Conservation (phyloP, 2,329 filamentous ascomycete genomes). For the Parascedosporium putredinis region DNA sequence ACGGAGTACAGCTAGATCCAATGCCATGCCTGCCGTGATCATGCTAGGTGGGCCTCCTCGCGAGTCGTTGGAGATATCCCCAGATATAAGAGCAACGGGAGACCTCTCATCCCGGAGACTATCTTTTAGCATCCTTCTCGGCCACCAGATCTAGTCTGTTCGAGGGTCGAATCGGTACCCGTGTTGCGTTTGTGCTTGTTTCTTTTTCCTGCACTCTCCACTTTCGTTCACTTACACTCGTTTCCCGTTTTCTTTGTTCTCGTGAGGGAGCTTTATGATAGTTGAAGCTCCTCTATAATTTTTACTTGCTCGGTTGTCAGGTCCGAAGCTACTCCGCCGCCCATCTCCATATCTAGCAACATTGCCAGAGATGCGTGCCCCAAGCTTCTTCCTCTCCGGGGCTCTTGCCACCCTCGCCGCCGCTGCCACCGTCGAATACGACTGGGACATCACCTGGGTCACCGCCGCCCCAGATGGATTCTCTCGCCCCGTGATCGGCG, state of each 20-base stretch:
- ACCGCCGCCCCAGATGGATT: constrained; percentile 61
- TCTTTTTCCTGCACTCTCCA: too few species aligned
- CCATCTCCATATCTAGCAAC: too few species aligned
- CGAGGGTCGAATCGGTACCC: neutral
- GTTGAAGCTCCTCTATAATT: too few species aligned
- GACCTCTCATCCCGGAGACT: neutral
- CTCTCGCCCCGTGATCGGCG: constrained; percentile 58
- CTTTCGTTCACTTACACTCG: too few species aligned
- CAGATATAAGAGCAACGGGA: neutral
- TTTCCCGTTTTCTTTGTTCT: too few species aligned
- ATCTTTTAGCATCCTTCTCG: neutral
- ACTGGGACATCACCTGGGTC: constrained; percentile 65
- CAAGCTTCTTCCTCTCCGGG: neutral
- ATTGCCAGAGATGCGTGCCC: neutral
- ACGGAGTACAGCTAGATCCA: too few species aligned
- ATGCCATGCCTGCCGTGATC: too few species aligned
- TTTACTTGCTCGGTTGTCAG: too few species aligned
- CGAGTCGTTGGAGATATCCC: neutral
- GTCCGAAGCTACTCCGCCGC: too few species aligned
- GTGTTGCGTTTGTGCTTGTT: neutral
- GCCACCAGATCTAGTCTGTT: neutral
- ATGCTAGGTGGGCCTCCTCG: too few species aligned
- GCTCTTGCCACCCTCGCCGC: neutral
- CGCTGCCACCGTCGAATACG: constrained; percentile 42
- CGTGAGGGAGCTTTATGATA: too few species aligned